Evolutionary conservation across 805 yeast genomes (phyloP).

Genomic region (Saccharomycodes ludwigii): DNA sequence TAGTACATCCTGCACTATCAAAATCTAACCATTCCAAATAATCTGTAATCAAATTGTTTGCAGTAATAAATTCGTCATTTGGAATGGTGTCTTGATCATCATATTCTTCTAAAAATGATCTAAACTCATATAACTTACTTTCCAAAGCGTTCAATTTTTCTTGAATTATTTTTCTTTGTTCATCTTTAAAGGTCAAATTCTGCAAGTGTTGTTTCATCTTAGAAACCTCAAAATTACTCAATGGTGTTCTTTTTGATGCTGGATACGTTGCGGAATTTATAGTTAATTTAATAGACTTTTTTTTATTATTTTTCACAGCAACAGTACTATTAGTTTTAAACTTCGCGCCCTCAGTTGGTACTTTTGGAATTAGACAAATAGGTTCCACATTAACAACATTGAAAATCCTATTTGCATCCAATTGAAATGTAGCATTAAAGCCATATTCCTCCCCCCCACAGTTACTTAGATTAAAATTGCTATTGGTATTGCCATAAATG

Average conservation of each 20-base stretch:
- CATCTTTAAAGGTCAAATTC: conserved; percentile 42
- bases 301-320: too few relatives aligned
- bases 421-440: conserved; percentile 29
- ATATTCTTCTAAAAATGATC: conserved; percentile 45
- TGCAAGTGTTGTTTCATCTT: conserved; percentile 35
- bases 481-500: neutral
- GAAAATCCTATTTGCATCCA: conserved; percentile 41
- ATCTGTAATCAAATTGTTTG: conserved; percentile 30
- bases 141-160: conserved; percentile 60
- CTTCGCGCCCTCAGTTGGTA: too few relatives aligned
- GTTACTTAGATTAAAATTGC: neutral
- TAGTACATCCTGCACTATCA: conserved; percentile 43
- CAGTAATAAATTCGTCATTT: conserved; percentile 24
- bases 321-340: too few relatives aligned
- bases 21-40: conserved; percentile 70
- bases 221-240: conserved; percentile 13
- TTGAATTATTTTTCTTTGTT: conserved; percentile 39
- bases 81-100: conserved; percentile 33
- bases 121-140: conserved; percentile 54
- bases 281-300: too few relatives aligned
- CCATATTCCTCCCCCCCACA: conserved; percentile 11
- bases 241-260: conserved; percentile 3
- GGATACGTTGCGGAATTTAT: too few relatives aligned
- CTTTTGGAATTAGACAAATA: conserved; percentile 27
- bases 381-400: conserved; percentile 32